phyloP scores from a whole-genome alignment of 176 grass and related monocot genomes.

The Avena eriantha region DNA sequence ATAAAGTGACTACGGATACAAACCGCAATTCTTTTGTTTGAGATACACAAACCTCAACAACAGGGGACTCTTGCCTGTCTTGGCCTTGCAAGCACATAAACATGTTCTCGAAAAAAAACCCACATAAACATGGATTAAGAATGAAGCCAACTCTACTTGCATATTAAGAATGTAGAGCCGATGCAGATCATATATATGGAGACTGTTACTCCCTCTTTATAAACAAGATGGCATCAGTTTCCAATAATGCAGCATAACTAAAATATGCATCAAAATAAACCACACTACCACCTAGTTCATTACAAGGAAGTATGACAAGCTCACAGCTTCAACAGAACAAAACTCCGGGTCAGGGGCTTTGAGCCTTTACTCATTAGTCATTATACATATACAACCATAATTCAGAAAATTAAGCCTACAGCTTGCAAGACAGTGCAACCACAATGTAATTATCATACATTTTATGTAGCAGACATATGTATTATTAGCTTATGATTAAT shows the following conservation, averaged over 20 bases:
- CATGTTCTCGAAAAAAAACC: not conserved
- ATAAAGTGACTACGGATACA: not conserved
- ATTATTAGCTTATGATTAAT: too few species aligned
- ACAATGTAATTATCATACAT: too few species aligned
- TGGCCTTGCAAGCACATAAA: not conserved
- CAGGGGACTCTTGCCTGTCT: too few species aligned
- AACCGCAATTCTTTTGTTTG: not conserved
- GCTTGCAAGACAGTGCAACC: not conserved
- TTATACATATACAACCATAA: not conserved
- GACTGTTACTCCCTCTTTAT: not conserved
- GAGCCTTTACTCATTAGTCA: not conserved
- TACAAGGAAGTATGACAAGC: not conserved
- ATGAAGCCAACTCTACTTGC: not conserved
- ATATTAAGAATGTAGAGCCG: not conserved
- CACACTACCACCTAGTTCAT: not conserved
- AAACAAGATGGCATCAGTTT: not conserved
- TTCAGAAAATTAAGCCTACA: not conserved
- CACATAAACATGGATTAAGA: not conserved
- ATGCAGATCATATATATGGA: not conserved
- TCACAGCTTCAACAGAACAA: not conserved
- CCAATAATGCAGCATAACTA: not conserved
- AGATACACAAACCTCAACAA: not conserved
- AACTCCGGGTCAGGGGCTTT: not conserved
- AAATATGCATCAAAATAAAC: not conserved
- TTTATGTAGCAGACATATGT: too few species aligned